Base-by-base conservation (phyloP, 1,139 yeast genomes). In the Candida sp. region DNA sequence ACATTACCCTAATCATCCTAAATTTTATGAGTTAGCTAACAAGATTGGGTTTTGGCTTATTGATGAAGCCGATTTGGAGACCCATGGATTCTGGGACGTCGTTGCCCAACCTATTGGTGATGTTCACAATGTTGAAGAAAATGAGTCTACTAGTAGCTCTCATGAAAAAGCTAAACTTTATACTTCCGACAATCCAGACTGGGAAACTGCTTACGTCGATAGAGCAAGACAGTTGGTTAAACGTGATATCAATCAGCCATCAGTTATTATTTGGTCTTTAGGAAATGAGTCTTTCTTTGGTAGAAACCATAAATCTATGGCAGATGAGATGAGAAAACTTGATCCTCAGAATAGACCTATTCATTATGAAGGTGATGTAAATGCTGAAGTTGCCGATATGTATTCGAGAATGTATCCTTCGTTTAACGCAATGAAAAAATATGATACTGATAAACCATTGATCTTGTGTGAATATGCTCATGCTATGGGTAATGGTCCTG, bases 401-500 rank as follows among this genome's bases (percentile, higher is more conserved):
- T 61, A 52, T 45, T 56, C 64, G 39, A 46, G 59, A 39, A 66
- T 66, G 71, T 66, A 66, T 46, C 59, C 66, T 0, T 46, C 53
- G 29, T 54, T 54, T 23, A 54, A 52, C 5, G 47, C 47, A 8
- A 51, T 64, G 15, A 53, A 56, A 33, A 49, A 47, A n/a, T 54
- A 52, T 42, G 60, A 56, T 5, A 46, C 34, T 9, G 54, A 48
- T 9, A 61, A 60, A 43, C 70, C 71, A 5, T 53, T 61, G 25
- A 55, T 66, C 22, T 47, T 66, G 34, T 66, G 70, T 46, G 71
- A 66, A 48, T 66, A 61, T 49, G 68, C 53, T 11, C 71, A 66
- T 45, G 67, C 70, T 4, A 66, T 66, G 71, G 71, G 71, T 5
- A 65, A 65, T 45, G 68, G 69, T 1, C 70, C 70, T 1, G 71